Evolutionary conservation across 169 alveolate species (phyloP).

Genomic region (Plasmodium vinckei): DNA sequence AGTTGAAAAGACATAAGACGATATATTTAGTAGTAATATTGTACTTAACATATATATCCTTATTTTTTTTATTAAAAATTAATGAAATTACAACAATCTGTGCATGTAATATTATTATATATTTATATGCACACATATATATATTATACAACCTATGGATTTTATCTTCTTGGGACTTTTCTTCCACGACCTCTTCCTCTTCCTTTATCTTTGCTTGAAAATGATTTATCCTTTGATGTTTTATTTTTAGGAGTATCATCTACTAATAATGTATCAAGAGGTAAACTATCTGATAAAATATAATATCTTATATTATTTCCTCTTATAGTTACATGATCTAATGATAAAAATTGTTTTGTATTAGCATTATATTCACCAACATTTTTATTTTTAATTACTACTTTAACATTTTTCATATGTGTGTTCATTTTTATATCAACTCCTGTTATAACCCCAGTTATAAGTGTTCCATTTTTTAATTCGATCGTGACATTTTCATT

Average conservation of each 20-base stretch:
- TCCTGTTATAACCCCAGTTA: constrained; percentile 96
- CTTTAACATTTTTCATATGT: constrained; percentile 96
- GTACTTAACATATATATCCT: no score
- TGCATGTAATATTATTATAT: neutral
- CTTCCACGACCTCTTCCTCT: constrained; percentile 84
- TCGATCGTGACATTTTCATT: constrained; percentile 97
- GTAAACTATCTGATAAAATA: constrained; percentile 96
- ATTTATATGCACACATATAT: neutral
- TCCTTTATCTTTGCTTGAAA: constrained; percentile 78
- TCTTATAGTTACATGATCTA: constrained; percentile 85
- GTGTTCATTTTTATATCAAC: constrained; percentile 99
- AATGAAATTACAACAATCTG: neutral
- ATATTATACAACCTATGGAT: neutral
- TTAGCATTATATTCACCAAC: constrained; percentile 91
- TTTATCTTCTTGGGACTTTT: constrained; percentile 64
- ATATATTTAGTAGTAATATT: no score
- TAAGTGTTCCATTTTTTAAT: constrained; percentile 97
- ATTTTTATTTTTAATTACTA: constrained; percentile 95
- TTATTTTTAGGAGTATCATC: constrained; percentile 96
- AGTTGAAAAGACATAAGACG: no score
- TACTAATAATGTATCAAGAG: constrained; percentile 95
- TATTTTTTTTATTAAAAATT: no score
- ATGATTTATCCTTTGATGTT: constrained; percentile 83
- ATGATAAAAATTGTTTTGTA: constrained; percentile 79
- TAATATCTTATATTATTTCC: constrained; percentile 97